These are phyloP conservation scores for Epithele typhae DNA, from an alignment of 768 basidiomycete species.

Conservation along the genomic window DNA sequence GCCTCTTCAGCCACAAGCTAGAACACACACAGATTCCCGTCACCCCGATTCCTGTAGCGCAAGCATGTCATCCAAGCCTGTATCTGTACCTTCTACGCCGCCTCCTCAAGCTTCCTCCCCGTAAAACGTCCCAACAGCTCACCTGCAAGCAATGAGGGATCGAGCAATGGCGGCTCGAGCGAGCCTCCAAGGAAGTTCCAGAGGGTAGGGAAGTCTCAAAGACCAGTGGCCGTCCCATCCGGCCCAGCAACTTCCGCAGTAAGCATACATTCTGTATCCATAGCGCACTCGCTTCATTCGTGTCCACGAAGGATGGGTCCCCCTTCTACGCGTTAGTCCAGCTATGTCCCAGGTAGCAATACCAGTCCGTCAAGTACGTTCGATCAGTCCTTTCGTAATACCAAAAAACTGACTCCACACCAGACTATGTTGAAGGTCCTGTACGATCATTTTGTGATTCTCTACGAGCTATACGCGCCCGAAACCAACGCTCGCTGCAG, in stretches of 20 bases:
- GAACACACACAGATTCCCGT: slow-evolving; percentile 32
- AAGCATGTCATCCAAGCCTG: slow-evolving; percentile 5
- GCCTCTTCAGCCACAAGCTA: slow-evolving; percentile 62
- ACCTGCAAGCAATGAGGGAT: slow-evolving; percentile 9
- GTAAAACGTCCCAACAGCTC: slow-evolving; percentile 27
- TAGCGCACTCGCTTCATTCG: too few relatives aligned
- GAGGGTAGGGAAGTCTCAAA: slow-evolving; percentile 42
- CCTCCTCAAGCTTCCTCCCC: slow-evolving; percentile 15
- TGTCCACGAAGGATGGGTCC: slow-evolving; percentile 47
- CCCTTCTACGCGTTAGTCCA: slow-evolving; percentile 60
- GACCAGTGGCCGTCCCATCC: slow-evolving; percentile 40
- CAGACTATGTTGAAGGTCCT: slow-evolving; percentile 73
- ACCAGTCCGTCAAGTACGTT: slow-evolving; percentile 65
- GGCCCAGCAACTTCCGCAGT: too few relatives aligned
- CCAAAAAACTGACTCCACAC: not conserved
- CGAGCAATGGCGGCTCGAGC: slow-evolving; percentile 10
- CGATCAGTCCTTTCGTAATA: not conserved
- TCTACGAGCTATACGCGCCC: slow-evolving; percentile 54
- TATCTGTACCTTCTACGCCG: slow-evolving; percentile 10
- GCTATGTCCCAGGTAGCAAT: slow-evolving; percentile 69
- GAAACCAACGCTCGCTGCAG: slow-evolving; percentile 60
- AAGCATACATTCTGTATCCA: too few relatives aligned
- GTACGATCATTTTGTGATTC: slow-evolving; percentile 64
- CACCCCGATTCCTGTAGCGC: slow-evolving; percentile 34
- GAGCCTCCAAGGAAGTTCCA: slow-evolving; percentile 68